These are phyloP conservation scores for Hermanozyma aechmeae DNA, from an alignment of 805 yeast genomes.

Conservation along the genomic window DNA sequence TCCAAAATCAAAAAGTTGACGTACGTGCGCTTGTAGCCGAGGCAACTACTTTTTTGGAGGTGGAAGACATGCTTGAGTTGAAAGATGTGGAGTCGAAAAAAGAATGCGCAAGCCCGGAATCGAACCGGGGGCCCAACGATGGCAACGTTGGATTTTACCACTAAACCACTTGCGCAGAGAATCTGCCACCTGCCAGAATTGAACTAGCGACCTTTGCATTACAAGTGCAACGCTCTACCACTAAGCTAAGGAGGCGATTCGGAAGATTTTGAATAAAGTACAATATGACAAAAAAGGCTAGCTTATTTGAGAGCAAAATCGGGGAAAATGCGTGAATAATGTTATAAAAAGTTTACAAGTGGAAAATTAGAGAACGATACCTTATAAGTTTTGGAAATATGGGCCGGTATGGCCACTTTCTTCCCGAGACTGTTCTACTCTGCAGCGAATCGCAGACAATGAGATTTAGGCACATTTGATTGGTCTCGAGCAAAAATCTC, in stretches of 20 bases:
- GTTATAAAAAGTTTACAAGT: too few relatives aligned
- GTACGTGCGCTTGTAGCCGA: constrained; percentile 30
- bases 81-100: constrained; percentile 1
- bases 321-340: neutral
- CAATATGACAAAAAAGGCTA: too few relatives aligned
- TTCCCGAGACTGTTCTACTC: too few relatives aligned
- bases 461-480: too few relatives aligned
- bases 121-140: constrained; percentile 13
- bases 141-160: constrained; percentile 14
- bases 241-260: constrained; percentile 91
- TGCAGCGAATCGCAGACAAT: too few relatives aligned
- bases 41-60: constrained; percentile 38
- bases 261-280: too few relatives aligned
- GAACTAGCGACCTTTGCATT: constrained; percentile 97
- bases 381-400: too few relatives aligned
- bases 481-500: neutral
- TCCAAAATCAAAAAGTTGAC: constrained; percentile 12
- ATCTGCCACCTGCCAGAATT: constrained; percentile 68
- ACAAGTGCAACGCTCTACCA: constrained; percentile 99
- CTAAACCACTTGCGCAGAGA: constrained; percentile 10
- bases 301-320: too few relatives aligned
- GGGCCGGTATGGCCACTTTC: too few relatives aligned
- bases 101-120: constrained; percentile 15
- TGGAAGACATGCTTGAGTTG: constrained; percentile 7
- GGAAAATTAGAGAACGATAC: too few relatives aligned